Conservation (phyloP, 805 yeast genomes). For the Ogataea thermomethanolica region DNA sequence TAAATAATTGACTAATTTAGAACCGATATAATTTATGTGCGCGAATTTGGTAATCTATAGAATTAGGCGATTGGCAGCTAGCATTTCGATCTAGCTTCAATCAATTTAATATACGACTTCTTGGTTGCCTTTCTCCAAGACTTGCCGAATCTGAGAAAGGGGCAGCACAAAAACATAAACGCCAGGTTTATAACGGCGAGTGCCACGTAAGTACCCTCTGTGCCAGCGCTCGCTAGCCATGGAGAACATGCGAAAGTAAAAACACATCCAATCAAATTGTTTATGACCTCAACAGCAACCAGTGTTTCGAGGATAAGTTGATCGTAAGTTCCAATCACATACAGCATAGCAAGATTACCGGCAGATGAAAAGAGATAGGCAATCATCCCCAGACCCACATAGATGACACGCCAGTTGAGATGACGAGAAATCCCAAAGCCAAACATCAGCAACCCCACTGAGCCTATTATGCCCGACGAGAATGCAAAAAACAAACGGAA, state of each 20-base stretch:
- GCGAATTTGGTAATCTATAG: not conserved
- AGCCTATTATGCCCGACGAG: conserved; percentile 55
- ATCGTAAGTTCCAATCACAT: conserved; percentile 64
- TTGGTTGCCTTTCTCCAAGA: conserved; percentile 53
- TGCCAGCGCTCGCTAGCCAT: conserved; percentile 56
- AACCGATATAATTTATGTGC: too few relatives aligned
- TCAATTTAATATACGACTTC: conserved; percentile 44
- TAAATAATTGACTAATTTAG: not conserved
- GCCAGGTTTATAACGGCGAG: conserved; percentile 56
- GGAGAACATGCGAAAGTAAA: conserved; percentile 66
- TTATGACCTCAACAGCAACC: conserved; percentile 62
- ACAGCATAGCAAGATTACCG: conserved; percentile 64
- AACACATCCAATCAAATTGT: conserved; percentile 59
- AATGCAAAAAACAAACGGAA: conserved; percentile 56
- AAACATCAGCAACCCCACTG: conserved; percentile 59
- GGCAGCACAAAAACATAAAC: conserved; percentile 50
- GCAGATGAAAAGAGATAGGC: conserved; percentile 68
- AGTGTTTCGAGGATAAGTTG: conserved; percentile 63
- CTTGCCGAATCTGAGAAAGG: conserved; percentile 60
- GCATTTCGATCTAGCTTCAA: conserved; percentile 38
- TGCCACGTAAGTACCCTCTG: conserved; percentile 56
- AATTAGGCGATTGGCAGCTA: not conserved
- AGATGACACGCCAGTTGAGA: conserved; percentile 50
- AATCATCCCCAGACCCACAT: conserved; percentile 59
- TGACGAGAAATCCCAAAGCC: conserved; percentile 58